These are phyloP conservation scores for Blastobotrys persicus DNA, from an alignment of 1,139 yeast genomes.

Conservation along the genomic window DNA sequence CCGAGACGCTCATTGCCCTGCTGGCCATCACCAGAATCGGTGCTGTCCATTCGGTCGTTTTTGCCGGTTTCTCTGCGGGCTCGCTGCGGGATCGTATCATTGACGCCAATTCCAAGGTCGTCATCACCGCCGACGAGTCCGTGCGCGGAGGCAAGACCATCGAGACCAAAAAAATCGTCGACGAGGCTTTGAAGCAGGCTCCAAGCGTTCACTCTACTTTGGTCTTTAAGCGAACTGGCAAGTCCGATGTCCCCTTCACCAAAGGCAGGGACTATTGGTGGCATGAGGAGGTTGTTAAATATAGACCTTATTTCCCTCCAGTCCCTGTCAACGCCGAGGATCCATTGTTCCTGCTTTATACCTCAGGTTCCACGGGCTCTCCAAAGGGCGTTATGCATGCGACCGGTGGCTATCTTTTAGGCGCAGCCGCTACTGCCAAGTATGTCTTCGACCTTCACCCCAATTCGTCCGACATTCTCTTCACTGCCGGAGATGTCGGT, in stretches of 20 bases:
- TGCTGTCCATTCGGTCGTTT: conserved; percentile 93
- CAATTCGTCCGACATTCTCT: conserved; percentile 64
- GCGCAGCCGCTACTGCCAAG: conserved; percentile 92
- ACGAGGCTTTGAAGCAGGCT: conserved; percentile 79
- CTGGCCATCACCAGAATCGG: conserved; percentile 93
- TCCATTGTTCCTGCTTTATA: conserved; percentile 88
- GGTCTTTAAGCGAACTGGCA: conserved; percentile 85
- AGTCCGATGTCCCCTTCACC: conserved; percentile 59
- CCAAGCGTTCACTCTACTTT: conserved; percentile 80
- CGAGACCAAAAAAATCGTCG: conserved; percentile 89
- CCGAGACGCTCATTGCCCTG: conserved; percentile 92
- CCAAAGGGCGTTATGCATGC: conserved; percentile 98
- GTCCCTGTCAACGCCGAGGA: conserved; percentile 88
- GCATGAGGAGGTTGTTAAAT: conserved; percentile 81
- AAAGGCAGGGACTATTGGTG: conserved; percentile 91
- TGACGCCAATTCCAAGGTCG: conserved; percentile 85
- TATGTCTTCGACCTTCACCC: conserved; percentile 90
- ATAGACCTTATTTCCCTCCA: conserved; percentile 83
- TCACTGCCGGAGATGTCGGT: conserved; percentile 98
- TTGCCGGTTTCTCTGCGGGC: conserved; percentile 96
- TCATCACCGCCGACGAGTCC: conserved; percentile 95
- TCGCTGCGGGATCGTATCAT: conserved; percentile 86
- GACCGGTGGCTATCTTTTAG: conserved; percentile 90
- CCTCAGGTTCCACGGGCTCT: conserved; percentile 96
- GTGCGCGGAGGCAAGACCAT: conserved; percentile 94